phyloP scores from a whole-genome alignment of 495 filamentous ascomycete species.

The Aspergillus cavernicola region DNA sequence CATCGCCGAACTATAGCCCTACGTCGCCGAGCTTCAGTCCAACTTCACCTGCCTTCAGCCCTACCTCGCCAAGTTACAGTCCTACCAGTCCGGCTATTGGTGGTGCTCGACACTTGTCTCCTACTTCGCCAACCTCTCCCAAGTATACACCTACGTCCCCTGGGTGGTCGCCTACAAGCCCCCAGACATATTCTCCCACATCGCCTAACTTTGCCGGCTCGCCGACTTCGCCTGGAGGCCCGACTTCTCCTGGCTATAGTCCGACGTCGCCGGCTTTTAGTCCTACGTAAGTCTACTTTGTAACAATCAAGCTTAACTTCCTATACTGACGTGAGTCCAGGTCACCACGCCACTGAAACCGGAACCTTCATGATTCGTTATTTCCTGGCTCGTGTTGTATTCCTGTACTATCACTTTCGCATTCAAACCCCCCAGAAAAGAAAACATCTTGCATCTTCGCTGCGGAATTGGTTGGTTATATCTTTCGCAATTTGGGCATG shows the following conservation, averaged over 20 bases:
- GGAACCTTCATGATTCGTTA: conserved; percentile 18
- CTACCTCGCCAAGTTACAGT: conserved; percentile 61
- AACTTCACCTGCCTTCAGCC: conserved; percentile 55
- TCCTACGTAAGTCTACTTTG: conserved; percentile 34
- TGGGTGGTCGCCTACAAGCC: conserved; percentile 63
- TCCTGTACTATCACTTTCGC: conserved; percentile 41
- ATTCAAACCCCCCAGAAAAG: conserved; percentile 28
- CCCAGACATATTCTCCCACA: conserved; percentile 71
- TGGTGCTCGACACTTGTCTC: conserved; percentile 52
- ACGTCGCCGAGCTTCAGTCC: conserved; percentile 62
- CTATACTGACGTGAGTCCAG: conserved; percentile 32
- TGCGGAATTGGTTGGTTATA: conserved; percentile 44
- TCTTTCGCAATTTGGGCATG: conserved; percentile 36
- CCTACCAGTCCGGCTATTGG: conserved; percentile 62
- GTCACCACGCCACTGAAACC: conserved; percentile 47
- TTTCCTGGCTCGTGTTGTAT: conserved; percentile 27
- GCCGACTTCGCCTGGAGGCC: conserved; percentile 49
- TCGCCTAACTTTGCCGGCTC: conserved; percentile 66
- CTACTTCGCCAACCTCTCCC: conserved; percentile 65
- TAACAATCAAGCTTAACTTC: background rate
- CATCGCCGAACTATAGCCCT: conserved; percentile 60
- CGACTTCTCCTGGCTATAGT: conserved; percentile 54
- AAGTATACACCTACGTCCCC: conserved; percentile 75
- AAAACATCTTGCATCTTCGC: conserved; percentile 37
- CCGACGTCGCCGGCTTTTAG: conserved; percentile 51